Conservation (phyloP, 805 yeast species). For the Pichia eremophila region DNA sequence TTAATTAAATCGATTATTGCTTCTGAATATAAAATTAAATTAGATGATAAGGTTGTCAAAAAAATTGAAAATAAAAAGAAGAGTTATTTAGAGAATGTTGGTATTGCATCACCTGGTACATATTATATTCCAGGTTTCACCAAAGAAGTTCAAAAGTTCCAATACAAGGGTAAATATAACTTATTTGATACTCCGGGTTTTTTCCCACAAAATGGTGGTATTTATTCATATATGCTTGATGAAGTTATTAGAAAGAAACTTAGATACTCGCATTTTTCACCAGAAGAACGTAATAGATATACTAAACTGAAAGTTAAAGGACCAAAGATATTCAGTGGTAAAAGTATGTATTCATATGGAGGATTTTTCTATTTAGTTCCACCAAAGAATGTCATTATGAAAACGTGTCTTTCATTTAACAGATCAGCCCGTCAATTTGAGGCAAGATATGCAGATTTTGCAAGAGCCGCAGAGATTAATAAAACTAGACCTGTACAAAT, state of each 20-base stretch:
- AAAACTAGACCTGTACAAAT: slow-evolving; percentile 20
- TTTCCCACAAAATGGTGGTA: slow-evolving; percentile 19
- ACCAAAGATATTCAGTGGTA: slow-evolving; percentile 17
- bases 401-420: slow-evolving; percentile 24
- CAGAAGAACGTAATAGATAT: slow-evolving; percentile 3
- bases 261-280: slow-evolving; percentile 2
- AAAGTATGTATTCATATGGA: slow-evolving; percentile 35
- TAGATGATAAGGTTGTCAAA: slow-evolving; percentile 9
- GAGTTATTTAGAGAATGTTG: slow-evolving; percentile 15
- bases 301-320: slow-evolving; percentile 6
- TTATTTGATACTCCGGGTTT: slow-evolving; percentile 44
- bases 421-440: slow-evolving; percentile 35
- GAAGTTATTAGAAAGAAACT: slow-evolving; percentile 7
- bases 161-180: slow-evolving; percentile 2
- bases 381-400: slow-evolving; percentile 42
- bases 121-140: slow-evolving; percentile 66
- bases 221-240: slow-evolving; percentile 21
- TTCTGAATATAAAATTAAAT: slow-evolving; percentile 2
- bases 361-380: slow-evolving; percentile 52
- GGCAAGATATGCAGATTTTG: slow-evolving; percentile 25
- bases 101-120: slow-evolving; percentile 30
- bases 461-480: slow-evolving; percentile 24
- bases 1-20: slow-evolving; percentile 38
- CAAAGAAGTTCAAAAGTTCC: slow-evolving; percentile 36
- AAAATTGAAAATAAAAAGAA: slow-evolving; percentile 16